A percentile compares a stretch with the other conserved stretches of the same genome.
Conservation (phyloP, 106 monocot species). For the Allium fistulosum region DNA sequence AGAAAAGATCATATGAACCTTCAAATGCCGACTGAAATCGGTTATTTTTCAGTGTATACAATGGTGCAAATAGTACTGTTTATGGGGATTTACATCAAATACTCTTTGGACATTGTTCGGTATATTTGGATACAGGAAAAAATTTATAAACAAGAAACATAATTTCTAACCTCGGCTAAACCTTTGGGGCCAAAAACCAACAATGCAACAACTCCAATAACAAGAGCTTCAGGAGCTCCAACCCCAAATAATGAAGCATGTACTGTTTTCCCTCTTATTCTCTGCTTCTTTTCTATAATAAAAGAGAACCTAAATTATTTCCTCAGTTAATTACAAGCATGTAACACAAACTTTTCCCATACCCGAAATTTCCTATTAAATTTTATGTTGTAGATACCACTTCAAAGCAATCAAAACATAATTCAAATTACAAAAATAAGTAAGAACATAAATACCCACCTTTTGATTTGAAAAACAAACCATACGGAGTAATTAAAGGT, state of each 20-base stretch:
- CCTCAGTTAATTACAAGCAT: no score
- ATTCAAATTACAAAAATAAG: neutral
- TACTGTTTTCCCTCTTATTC: conserved; percentile 34
- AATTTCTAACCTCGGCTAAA: conserved; percentile 69
- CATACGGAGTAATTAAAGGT: neutral
- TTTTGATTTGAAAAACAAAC: neutral
- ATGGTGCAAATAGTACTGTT: no score
- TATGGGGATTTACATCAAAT: no score
- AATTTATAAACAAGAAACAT: no score
- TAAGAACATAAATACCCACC: neutral
- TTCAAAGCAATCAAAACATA: neutral
- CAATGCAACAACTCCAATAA: conserved; percentile 97
- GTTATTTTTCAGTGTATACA: no score
- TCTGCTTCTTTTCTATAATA: conserved; percentile 35
- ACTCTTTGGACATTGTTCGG: no score
- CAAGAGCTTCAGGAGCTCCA: conserved; percentile 92
- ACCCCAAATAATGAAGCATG: conserved; percentile 94
- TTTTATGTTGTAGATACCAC: no score
- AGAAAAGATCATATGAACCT: no score
- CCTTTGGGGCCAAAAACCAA: conserved; percentile 98
- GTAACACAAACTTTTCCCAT: no score
- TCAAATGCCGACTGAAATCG: no score
- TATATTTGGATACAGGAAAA: no score
- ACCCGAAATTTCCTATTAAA: no score
- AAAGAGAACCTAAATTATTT: neutral